Evolutionary conservation across 441 rosid species (phyloP), one percentile per base, ranked within the genome.

Genomic region (Omphalea diandra): DNA sequence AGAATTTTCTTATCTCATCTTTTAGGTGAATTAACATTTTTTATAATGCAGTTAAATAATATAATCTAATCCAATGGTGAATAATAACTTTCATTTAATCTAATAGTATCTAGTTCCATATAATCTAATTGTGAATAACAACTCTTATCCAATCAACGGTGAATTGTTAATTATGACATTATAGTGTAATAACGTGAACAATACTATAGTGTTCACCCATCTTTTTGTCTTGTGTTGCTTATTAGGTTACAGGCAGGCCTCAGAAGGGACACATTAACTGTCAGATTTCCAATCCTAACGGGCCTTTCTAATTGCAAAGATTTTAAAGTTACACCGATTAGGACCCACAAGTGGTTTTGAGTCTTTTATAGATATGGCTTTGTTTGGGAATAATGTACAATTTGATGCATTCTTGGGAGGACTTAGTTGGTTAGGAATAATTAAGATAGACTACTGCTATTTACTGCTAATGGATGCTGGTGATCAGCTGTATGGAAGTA

Each of bases 1-100:
- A 38, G 27, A 35, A 2, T 36, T 27, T 63, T 54, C 69, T 65
- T 77, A 27, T 74, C 68, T n/a, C n/a, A n/a, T n/a, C n/a, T n/a
- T n/a, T n/a, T n/a, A n/a, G n/a, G n/a, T n/a, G n/a, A n/a, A n/a
- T n/a, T n/a, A n/a, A n/a, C n/a, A n/a, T n/a, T n/a, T n/a, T n/a
- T n/a, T n/a, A n/a, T n/a, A n/a, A n/a, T n/a, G n/a, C n/a, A n/a
- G n/a, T n/a, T n/a, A n/a, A n/a, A n/a, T n/a, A n/a, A n/a, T n/a
- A n/a, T n/a, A n/a, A n/a, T n/a, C n/a, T n/a, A n/a, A n/a, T n/a
- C n/a, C n/a, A n/a, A n/a, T n/a, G n/a, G n/a, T n/a, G n/a, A n/a
- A n/a, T n/a, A n/a, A n/a, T n/a, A n/a, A n/a, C n/a, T n/a, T n/a
- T n/a, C n/a, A n/a, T n/a, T n/a, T n/a, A n/a, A n/a, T n/a, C n/a